A percentile compares a stretch with the other conserved stretches of the same genome.
Evolutionary conservation across 2,329 filamentous ascomycete genomes (phyloP).

Genomic region (Paraconiothyrium sp.): DNA sequence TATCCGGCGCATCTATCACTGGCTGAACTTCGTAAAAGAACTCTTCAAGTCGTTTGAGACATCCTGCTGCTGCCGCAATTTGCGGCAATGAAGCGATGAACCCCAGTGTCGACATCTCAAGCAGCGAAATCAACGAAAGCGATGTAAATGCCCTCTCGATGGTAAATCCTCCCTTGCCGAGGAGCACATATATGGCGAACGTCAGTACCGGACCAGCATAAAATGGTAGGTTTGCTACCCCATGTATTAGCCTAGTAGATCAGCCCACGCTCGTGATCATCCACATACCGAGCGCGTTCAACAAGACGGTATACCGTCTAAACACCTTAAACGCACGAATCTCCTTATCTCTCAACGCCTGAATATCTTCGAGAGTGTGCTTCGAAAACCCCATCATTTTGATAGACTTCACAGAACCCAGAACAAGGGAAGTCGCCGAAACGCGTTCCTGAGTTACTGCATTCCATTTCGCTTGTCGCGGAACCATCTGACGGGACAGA

Average conservation of each 20-base stretch:
- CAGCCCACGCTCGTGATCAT: not conserved
- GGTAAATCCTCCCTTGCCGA: slow-evolving; percentile 29
- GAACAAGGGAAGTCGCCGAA: slow-evolving; percentile 42
- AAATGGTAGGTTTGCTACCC: slow-evolving; percentile 11
- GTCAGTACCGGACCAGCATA: slow-evolving; percentile 48
- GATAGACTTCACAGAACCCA: slow-evolving; percentile 51
- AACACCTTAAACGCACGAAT: slow-evolving; percentile 11
- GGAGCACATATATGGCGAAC: slow-evolving; percentile 50
- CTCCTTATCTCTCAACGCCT: slow-evolving; percentile 21
- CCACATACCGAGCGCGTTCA: slow-evolving; percentile 15
- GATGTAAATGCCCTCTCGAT: slow-evolving; percentile 45
- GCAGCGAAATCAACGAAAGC: slow-evolving; percentile 13
- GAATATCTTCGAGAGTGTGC: slow-evolving; percentile 15
- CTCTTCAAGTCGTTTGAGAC: not conserved
- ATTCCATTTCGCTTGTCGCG: slow-evolving; percentile 40
- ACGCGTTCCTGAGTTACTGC: slow-evolving; percentile 50
- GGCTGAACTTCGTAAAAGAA: slow-evolving; percentile 1
- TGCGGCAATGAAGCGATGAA: slow-evolving; percentile 1
- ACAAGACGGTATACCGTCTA: slow-evolving; percentile 11
- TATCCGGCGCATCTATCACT: too few species aligned
- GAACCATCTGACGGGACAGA: not conserved
- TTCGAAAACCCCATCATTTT: slow-evolving; percentile 47
- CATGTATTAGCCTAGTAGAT: not conserved
- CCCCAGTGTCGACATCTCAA: not conserved
- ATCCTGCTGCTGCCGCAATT: not conserved